Evolutionary conservation across 1,284 basidiomycete genomes (phyloP), one percentile per base, ranked within the genome.

Genomic region (Trichosporon ovoides): DNA sequence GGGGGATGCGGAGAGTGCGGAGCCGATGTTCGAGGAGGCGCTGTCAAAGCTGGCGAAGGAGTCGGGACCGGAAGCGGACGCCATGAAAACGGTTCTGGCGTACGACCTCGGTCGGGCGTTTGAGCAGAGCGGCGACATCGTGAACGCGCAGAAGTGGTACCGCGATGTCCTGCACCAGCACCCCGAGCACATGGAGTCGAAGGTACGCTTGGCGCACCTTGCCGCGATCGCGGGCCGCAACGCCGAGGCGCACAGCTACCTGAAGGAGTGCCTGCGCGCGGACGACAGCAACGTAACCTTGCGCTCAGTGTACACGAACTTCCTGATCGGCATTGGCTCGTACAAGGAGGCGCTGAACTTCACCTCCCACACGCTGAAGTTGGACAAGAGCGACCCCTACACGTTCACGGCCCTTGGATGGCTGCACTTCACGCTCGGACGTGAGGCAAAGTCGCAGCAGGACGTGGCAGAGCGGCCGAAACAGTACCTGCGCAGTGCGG

Each of bases 181-280:
- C 80, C 89, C 91, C 0, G 93, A 96, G 77, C 96, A 95, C 72
- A 83, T 91, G 48, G 93, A 96, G 73, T 93, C 92, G 63, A 97
- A 96, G 79, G 84, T 93, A 37, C 87, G 93, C 34, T 86, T 89
- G 65, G 90, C 91, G 0, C 83, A 87, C 12, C 86, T 96, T 80
- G 81, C 87, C 1, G 79, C 85, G 0, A 80, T 81, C 24, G 69
- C 87, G 22, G 87, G 87, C 52, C 83, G 85, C 14, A 81, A 85
- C 65, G 85, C 87, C 64, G 87, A 90, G 3, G 91, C 91, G 0
- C 88, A 94, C 72, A 86, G 87, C 2, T 81, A 92, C 7, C 78
- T 97, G 55, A 97, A 96, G 75, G 89, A 96, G 74, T 85, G 87
- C 1, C 66, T 76, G n/a, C 67, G 69, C 50, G 67, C 74, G 7